Evolutionary conservation across 1,284 basidiomycete species (phyloP), one percentile per base, ranked within the genome.

Genomic region (Sutorius eximius): DNA sequence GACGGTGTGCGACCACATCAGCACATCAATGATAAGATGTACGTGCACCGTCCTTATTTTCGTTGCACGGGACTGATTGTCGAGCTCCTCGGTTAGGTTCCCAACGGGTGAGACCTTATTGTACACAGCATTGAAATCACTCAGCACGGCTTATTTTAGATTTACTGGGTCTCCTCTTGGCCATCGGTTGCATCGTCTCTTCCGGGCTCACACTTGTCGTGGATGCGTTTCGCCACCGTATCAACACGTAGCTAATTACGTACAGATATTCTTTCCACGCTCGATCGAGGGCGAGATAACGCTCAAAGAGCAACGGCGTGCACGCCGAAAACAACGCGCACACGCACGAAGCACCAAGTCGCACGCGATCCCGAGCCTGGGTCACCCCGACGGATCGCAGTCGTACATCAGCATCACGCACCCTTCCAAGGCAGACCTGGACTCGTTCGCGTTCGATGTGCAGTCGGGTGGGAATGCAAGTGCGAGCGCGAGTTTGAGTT

Each of bases 251-350:
- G 24, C n/a, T 38, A 38, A 47, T 27, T 9, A 29, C 13, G 1
- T 8, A 38, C 29, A 88, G 86, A 87, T 90, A 30, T 90, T 90
- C 76, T 90, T 90, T 71, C 87, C 88, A 32, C 85, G 88, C 24
- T 86, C 83, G 3, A 77, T 83, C 49, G 80, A 86, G 66, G 73
- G 75, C 41, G 87, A 89, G 69, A 82, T 84, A 32, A 73, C 76
- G 1, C 68, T 70, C 4, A 75, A 73, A n/a, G 81, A 84, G 48
- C 74, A 75, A 11, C 64, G 66, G 1, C 73, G 67, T 18, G 71
- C 74, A 36, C 66, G 70, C 22, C 75, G 70, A 64, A 70, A 24
- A 12, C 43, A 63, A 53, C 66, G 37, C 3, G 22, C 32, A 13
- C 44, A 34, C 20, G 34, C 32, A 30, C 36, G 22, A 5, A 40